These are phyloP conservation scores for Lophiotrema nucula DNA, from an alignment of 495 filamentous ascomycete genomes.

Conservation along the genomic window DNA sequence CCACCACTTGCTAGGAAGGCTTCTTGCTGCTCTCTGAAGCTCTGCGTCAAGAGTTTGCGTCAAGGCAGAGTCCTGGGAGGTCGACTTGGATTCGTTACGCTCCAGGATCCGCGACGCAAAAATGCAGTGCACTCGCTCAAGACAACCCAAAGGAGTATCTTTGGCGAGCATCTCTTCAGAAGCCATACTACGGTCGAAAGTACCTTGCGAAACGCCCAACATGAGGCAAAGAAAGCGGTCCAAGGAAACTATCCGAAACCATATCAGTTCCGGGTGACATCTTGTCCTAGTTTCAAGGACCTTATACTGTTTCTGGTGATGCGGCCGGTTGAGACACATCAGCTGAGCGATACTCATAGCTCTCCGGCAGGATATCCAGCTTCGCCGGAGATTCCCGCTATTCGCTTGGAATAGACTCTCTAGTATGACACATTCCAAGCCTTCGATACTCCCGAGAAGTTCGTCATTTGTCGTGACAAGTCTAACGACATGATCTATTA, in stretches of 20 bases:
- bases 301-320: no score
- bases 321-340: slow-evolving; percentile 15
- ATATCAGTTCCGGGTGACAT: slow-evolving; percentile 32
- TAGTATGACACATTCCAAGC: slow-evolving; percentile 14
- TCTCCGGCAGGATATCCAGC: slow-evolving; percentile 5
- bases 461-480: slow-evolving; percentile 14
- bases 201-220: slow-evolving; percentile 40
- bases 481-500: slow-evolving; percentile 2
- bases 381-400: slow-evolving; percentile 17
- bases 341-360: slow-evolving; percentile 15
- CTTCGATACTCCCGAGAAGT: slow-evolving; percentile 14
- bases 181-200: slow-evolving; percentile 30
- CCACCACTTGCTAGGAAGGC: slow-evolving; percentile 23
- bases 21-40: slow-evolving; percentile 14
- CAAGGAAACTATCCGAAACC: slow-evolving; percentile 39
- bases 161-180: neutral
- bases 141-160: slow-evolving; percentile 18
- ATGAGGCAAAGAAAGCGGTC: slow-evolving; percentile 42
- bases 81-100: slow-evolving; percentile 2
- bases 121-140: slow-evolving; percentile 35
- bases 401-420: slow-evolving; percentile 13
- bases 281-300: neutral
- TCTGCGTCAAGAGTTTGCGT: slow-evolving; percentile 17
- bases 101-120: slow-evolving; percentile 7
- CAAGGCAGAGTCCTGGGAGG: neutral